phyloP scores from a whole-genome alignment of 768 basidiomycete species.

The Dacryopinax spathularia region DNA sequence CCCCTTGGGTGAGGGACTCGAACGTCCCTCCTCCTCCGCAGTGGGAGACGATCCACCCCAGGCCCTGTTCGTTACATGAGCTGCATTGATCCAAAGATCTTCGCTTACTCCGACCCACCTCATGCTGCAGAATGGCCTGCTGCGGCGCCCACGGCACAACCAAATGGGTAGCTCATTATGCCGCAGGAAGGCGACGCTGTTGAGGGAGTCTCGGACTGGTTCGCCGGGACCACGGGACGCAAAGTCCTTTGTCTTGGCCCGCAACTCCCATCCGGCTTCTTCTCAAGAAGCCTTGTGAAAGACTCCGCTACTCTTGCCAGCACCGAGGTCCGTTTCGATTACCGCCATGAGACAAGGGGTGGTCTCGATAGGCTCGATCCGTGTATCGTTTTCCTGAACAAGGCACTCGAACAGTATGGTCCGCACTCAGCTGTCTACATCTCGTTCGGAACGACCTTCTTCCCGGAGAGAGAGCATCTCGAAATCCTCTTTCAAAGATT shows the following conservation, averaged over 20 bases:
- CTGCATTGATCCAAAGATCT: slow-evolving; percentile 12
- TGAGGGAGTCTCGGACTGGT: not conserved
- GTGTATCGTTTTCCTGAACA: not conserved
- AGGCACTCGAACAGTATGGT: not conserved
- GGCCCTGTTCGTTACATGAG: slow-evolving; percentile 19
- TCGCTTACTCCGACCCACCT: slow-evolving; percentile 14
- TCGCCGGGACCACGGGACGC: not conserved
- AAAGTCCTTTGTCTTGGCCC: not conserved
- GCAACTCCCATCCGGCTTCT: not conserved
- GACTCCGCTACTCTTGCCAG: not conserved
- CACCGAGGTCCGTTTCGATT: not conserved
- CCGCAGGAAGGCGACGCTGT: not conserved
- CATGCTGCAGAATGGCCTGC: slow-evolving; percentile 17
- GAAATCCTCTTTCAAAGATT: not conserved
- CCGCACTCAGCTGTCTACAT: not conserved
- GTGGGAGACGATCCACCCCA: slow-evolving; percentile 10
- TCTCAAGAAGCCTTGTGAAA: not conserved
- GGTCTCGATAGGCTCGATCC: not conserved
- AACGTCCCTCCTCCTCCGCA: slow-evolving; percentile 15
- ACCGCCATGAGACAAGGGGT: not conserved
- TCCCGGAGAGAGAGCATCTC: not conserved
- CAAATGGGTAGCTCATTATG: slow-evolving; percentile 9
- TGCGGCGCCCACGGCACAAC: slow-evolving; percentile 19
- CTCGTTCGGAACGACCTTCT: not conserved
- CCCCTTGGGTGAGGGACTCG: not conserved